Base-by-base conservation (phyloP, 345 rosid genomes). In the Tarenaya hassleriana region DNA sequence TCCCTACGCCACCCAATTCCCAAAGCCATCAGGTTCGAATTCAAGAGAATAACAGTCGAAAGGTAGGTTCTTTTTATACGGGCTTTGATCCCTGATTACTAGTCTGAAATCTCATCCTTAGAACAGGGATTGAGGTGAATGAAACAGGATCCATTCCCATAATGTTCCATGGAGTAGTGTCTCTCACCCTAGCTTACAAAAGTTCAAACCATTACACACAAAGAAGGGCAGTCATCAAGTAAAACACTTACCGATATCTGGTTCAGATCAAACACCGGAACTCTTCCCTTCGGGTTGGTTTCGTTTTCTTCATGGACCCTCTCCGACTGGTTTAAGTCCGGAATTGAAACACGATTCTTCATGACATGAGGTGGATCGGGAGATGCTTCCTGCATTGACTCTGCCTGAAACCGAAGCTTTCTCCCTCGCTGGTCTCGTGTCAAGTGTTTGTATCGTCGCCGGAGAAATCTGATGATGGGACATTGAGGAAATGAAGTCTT, bases 251-350 rank as follows among this genome's bases (percentile, higher is more conserved):
- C 96, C 78, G 94, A 87, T 41, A 87, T 79, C 66, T 87, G 82
- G 67, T 91, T 91, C 37, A 91, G 76, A 76, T 91, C 98, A 24
- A 91, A 87, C 64, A 68, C 42, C 5, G 83, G 89, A 60, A 77
- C 62, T 34, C n/a, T 66, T 63, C 66, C 75, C 43, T 55, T 55
- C 12, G 34, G 52, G 12, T 55, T 34, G 10, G 87, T 75, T 55
- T 77, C 84, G 67, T 66, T 81, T 32, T 67, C 75, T 1, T 61
- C 41, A 17, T 33, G 41, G 64, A 56, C 21, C 58, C 29, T 77
- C 40, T 61, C 79, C 49, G 72, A 67, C 19, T 73, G 69, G 73
- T 74, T 78, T 16, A 72, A 16, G 39, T 79, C 80, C 60, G 69
- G 73, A 51, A 59, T 55, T 0, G 65, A 50, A 58, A 64, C 51